Conservation (phyloP, 2,329 filamentous ascomycete species). For the Ascochyta lentis region DNA sequence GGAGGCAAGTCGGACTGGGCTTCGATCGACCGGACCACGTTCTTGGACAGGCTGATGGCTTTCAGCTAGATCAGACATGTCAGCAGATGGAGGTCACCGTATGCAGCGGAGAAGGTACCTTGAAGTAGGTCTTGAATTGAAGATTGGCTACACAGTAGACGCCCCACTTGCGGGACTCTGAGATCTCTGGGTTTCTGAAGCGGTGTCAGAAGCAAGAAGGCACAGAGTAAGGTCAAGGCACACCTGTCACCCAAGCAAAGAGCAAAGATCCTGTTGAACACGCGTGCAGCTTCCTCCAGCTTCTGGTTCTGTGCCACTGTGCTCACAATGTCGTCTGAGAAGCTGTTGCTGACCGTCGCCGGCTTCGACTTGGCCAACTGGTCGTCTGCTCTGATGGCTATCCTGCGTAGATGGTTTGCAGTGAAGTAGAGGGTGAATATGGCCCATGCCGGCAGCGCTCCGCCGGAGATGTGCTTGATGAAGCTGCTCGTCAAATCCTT, state of each 20-base stretch:
- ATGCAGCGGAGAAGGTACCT: slow-evolving; percentile 51
- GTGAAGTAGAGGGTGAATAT: slow-evolving; percentile 88
- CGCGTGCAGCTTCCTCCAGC: slow-evolving; percentile 86
- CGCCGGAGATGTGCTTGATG: slow-evolving; percentile 79
- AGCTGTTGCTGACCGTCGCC: slow-evolving; percentile 56
- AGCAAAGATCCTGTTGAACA: slow-evolving; percentile 91
- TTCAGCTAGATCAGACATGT: slow-evolving; percentile 64
- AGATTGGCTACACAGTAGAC: slow-evolving; percentile 95
- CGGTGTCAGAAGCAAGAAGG: slow-evolving; percentile 26
- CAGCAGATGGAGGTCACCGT: neutral
- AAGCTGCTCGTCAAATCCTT: slow-evolving; percentile 80
- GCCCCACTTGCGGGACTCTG: slow-evolving; percentile 93
- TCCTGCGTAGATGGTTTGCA: slow-evolving; percentile 83
- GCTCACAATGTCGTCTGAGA: slow-evolving; percentile 82
- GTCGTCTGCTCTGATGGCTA: slow-evolving; percentile 89
- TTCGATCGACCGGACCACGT: slow-evolving; percentile 81
- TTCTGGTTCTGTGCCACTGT: slow-evolving; percentile 73
- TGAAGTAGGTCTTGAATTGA: slow-evolving; percentile 98
- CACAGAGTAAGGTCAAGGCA: slow-evolving; percentile 25
- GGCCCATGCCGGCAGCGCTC: slow-evolving; percentile 85
- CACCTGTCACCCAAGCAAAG: slow-evolving; percentile 89
- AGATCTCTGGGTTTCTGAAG: slow-evolving; percentile 74
- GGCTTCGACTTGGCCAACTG: slow-evolving; percentile 62
- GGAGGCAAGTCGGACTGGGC: slow-evolving; percentile 82
- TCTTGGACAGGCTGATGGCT: slow-evolving; percentile 86